A percentile compares a stretch with the other conserved stretches of the same genome.
These are phyloP conservation scores for Parastagonospora avenae DNA, from an alignment of 2,329 filamentous ascomycete species.

Conservation along the genomic window DNA sequence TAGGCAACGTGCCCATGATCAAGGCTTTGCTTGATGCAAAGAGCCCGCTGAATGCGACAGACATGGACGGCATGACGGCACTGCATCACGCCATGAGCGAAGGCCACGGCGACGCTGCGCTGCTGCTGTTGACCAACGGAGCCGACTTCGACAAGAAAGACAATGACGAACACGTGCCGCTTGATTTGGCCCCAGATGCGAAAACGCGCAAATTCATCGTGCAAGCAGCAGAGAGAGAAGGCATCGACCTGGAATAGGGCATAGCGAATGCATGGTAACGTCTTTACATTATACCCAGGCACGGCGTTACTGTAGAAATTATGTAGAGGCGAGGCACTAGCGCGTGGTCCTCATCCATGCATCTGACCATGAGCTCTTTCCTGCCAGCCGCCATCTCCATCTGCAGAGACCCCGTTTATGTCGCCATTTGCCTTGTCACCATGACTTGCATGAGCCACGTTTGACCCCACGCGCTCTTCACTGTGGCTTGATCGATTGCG, in stretches of 20 bases:
- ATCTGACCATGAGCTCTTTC: too few species aligned
- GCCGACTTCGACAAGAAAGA: conserved; percentile 82
- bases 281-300: conserved; percentile 2
- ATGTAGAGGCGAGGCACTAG: neutral
- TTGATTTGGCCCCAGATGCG: conserved; percentile 84
- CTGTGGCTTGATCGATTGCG: neutral
- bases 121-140: conserved; percentile 81
- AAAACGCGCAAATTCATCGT: conserved; percentile 82
- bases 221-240: conserved; percentile 80
- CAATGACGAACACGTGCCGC: conserved; percentile 69
- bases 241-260: conserved; percentile 64
- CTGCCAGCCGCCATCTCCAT: neutral
- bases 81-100: conserved; percentile 86
- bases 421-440: neutral
- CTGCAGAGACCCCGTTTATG: neutral
- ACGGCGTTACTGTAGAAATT: conserved; percentile 1
- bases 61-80: conserved; percentile 82
- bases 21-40: conserved; percentile 76
- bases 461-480: neutral
- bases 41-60: conserved; percentile 83
- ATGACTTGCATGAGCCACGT: neutral
- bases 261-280: neutral
- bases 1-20: conserved; percentile 87
- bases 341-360: too few species aligned
- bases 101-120: conserved; percentile 77